Evolutionary conservation across 202 grass and related monocot genomes (phyloP).

Genomic region (Zizania palustris): DNA sequence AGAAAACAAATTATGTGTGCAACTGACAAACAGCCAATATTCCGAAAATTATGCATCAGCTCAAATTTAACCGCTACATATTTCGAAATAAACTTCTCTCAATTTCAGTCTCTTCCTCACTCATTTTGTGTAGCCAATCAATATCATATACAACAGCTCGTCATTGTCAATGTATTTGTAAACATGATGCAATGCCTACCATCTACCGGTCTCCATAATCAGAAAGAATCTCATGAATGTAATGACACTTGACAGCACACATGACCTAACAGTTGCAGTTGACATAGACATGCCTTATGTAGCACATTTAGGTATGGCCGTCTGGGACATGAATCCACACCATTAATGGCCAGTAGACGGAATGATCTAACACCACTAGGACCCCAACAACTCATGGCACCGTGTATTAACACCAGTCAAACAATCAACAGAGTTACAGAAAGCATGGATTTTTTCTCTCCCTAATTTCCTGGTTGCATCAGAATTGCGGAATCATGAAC

Average conservation of each 20-base stretch:
- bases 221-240: background rate
- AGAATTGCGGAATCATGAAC: slow-evolving; percentile 34
- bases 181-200: background rate
- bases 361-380: slow-evolving; percentile 19
- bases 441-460: background rate
- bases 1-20: background rate
- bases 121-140: background rate
- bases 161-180: background rate
- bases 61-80: slow-evolving; percentile 13
- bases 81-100: background rate
- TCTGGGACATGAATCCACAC: background rate
- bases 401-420: slow-evolving; percentile 15
- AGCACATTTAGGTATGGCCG: background rate
- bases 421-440: background rate
- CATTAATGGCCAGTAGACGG: background rate
- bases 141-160: background rate
- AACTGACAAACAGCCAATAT: background rate
- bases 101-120: background rate
- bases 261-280: background rate
- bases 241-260: background rate
- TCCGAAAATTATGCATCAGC: slow-evolving; percentile 5
- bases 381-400: slow-evolving; percentile 16
- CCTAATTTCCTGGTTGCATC: background rate
- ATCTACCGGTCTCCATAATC: background rate
- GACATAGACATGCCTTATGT: background rate